Base-by-base conservation (phyloP, 345 rosid species). In the Brassica nigra region DNA sequence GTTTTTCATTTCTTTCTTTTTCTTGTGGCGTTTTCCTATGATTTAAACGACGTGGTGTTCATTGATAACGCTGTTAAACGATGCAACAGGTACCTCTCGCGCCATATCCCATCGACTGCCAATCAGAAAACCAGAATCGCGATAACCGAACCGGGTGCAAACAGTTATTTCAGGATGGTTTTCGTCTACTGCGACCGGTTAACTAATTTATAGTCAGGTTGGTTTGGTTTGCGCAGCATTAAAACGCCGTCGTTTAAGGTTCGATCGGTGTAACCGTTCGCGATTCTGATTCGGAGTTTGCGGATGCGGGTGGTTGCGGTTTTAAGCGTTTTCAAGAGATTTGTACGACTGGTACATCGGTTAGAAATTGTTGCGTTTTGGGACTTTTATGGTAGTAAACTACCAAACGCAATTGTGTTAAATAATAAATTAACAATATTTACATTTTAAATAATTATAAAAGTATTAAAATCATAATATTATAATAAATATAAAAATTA, bases 191-290 rank as follows among this genome's bases (percentile, higher is more conserved):
- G 52, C 15, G n/a, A 44, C 52, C 55, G 55, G 55, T 47, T 14
- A 47, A 47, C 16, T 47, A 47, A 47, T 47, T 14, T 47, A 12
- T 49, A 49, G 18, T 49, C 54, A 5, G 49, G 49, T 42, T 39
- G 12, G 12, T 42, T 42, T 42, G 14, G 49, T 42, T 42, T 12
- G 15, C 54, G 14, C 49, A 44, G 5, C 1, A 1, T 14, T 11
- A 42, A 12, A 9, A 77, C 72, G 77, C 0, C 62, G 62, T 11
- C 62, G 72, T 64, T 57, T 12, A 18, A n/a, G n/a, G n/a, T n/a
- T n/a, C n/a, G n/a, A n/a, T n/a, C n/a, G n/a, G n/a, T n/a, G n/a
- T n/a, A n/a, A n/a, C n/a, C n/a, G n/a, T n/a, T n/a, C n/a, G n/a
- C n/a, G n/a, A n/a, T n/a, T n/a, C n/a, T n/a, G n/a, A n/a, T n/a